Evolutionary conservation across 2,329 filamentous ascomycete genomes (phyloP).

Genomic region (Blastomyces gilchristii): DNA sequence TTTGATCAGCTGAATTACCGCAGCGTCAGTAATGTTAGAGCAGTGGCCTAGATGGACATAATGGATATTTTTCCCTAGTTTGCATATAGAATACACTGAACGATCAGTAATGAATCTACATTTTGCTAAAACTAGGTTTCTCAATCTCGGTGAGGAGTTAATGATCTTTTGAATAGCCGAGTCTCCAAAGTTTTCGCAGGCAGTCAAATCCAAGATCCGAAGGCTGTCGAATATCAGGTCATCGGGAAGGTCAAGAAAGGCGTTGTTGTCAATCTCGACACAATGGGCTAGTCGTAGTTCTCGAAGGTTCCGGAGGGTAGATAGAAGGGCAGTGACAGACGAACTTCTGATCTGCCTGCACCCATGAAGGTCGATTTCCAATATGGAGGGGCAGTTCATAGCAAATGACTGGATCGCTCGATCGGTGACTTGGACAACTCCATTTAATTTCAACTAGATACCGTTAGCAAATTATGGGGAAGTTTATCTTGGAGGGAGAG

Average conservation of each 20-base stretch:
- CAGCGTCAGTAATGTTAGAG: conserved; percentile 76
- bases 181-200: conserved; percentile 74
- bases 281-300: conserved; percentile 84
- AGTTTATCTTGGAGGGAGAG: background rate
- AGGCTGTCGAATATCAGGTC: conserved; percentile 70
- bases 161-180: conserved; percentile 83
- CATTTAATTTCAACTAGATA: conserved; percentile 78
- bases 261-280: conserved; percentile 71
- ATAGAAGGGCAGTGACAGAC: conserved; percentile 70
- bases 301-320: conserved; percentile 69
- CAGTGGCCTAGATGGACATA: conserved; percentile 96
- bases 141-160: conserved; percentile 69
- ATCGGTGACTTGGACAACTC: conserved; percentile 76
- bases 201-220: conserved; percentile 86
- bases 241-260: conserved; percentile 68
- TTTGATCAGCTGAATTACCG: conserved; percentile 73
- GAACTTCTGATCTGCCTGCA: conserved; percentile 72
- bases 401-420: conserved; percentile 76
- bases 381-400: conserved; percentile 75
- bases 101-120: conserved; percentile 86
- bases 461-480: conserved; percentile 22
- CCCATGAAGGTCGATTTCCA: conserved; percentile 91
- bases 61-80: conserved; percentile 88
- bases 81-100: conserved; percentile 76
- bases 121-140: conserved; percentile 89